Conservation (phyloP, 768 basidiomycete genomes). For the Pulveroboletus ravenelii region DNA sequence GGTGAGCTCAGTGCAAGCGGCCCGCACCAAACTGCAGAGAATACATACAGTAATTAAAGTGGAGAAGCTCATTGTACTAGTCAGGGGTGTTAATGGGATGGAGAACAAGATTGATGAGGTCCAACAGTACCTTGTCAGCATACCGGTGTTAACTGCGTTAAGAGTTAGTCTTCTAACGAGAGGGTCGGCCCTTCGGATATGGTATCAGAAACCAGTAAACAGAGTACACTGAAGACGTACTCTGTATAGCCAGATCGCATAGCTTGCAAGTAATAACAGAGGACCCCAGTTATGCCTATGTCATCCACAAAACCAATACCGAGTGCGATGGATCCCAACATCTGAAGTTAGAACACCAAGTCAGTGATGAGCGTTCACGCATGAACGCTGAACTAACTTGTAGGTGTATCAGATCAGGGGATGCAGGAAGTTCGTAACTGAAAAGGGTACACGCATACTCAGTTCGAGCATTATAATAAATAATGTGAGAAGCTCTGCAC, state of each 20-base stretch:
- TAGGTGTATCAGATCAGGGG: conserved; percentile 37
- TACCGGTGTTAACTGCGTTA: conserved; percentile 62
- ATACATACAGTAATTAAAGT: conserved; percentile 53
- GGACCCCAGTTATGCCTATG: conserved; percentile 44
- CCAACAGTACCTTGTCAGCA: conserved; percentile 49
- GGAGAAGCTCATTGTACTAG: conserved; percentile 34
- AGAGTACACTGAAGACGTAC: conserved; percentile 26
- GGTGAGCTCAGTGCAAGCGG: not conserved
- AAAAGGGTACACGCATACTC: not conserved
- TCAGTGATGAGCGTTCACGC: not conserved
- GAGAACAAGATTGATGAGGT: not conserved
- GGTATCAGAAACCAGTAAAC: not conserved
- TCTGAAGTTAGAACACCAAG: conserved; percentile 25
- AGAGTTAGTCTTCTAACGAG: conserved; percentile 52
- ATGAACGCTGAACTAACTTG: conserved; percentile 33
- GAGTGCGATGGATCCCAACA: conserved; percentile 45
- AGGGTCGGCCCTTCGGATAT: conserved; percentile 43
- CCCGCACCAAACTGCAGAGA: not conserved
- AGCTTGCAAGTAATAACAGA: conserved; percentile 51
- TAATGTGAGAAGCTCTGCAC: conserved; percentile 27
- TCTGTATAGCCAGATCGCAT: conserved; percentile 47
- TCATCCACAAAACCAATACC: conserved; percentile 49
- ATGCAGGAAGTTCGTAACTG: conserved; percentile 39
- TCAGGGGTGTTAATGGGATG: not conserved
- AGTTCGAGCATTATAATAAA: not conserved